phyloP scores from a whole-genome alignment of 495 filamentous ascomycete species.

The Aspergillus biplanus region DNA sequence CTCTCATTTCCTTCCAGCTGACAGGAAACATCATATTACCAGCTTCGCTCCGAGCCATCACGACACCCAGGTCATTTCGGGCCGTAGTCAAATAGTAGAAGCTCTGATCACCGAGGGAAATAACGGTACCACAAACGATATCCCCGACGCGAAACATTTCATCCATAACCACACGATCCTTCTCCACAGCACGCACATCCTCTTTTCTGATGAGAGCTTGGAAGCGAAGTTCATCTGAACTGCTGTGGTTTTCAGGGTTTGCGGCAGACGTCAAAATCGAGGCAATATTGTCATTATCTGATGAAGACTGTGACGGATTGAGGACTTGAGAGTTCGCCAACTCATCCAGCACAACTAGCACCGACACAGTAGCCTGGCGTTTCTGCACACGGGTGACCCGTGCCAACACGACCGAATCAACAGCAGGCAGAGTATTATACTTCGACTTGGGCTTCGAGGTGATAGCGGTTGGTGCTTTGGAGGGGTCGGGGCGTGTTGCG shows the following conservation, averaged over 20 bases:
- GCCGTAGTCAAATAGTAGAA: conserved; percentile 93
- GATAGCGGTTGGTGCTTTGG: not conserved
- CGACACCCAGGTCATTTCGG: conserved; percentile 86
- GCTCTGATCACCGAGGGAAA: conserved; percentile 88
- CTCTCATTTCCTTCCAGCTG: conserved; percentile 92
- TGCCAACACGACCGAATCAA: conserved; percentile 79
- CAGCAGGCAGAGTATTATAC: conserved; percentile 75
- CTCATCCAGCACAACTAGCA: conserved; percentile 73
- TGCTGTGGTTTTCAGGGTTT: conserved; percentile 51
- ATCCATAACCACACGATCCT: conserved; percentile 87
- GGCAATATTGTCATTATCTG: conserved; percentile 55
- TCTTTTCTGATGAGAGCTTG: conserved; percentile 67
- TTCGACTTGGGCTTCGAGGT: conserved; percentile 32
- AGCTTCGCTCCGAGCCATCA: conserved; percentile 88
- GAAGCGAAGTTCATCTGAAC: conserved; percentile 53
- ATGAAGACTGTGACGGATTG: conserved; percentile 37
- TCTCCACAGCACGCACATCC: conserved; percentile 93
- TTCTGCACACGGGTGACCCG: conserved; percentile 82
- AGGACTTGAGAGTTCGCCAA: conserved; percentile 38
- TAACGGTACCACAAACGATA: conserved; percentile 87
- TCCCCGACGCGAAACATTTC: conserved; percentile 94
- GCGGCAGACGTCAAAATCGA: conserved; percentile 47
- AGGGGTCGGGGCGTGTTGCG: conserved; percentile 12
- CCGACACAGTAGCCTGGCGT: conserved; percentile 79
- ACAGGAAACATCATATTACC: conserved; percentile 90